Evolutionary conservation across 2,329 filamentous ascomycete species (phyloP), one percentile per base, ranked within the genome.

Genomic region (Colletotrichum costaricense): DNA sequence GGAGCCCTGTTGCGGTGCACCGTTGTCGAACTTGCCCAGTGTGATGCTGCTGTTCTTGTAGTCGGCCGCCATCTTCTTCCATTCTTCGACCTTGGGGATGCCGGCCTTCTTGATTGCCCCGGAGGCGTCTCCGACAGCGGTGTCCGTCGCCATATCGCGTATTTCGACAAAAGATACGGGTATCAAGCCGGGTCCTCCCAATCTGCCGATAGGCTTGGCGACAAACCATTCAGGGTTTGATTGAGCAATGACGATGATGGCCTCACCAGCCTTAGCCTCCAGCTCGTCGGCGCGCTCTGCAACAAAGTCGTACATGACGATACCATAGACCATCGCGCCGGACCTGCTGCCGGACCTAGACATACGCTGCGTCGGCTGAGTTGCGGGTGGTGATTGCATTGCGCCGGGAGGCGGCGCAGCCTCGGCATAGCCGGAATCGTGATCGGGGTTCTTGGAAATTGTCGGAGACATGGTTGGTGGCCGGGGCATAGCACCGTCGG

Each of bases 21-120:
- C 87, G 72, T 85, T 87, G 78, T 96, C 94, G 77, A 97, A 96
- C 83, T 96, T 97, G 77, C 97, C 97, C 55, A 99, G 86, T 0
- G 95, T 96, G 80, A 99, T 98, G 84, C 97, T 98, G 82, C 95
- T 98, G 82, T 98, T 98, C 87, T 99, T 99, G 85, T 99, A 99
- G 76, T 98, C 96, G 69, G 96, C 96, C 0, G 97, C 95, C 95
- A 98, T 98, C 85, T 97, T 97, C 87, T 99, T 99, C 97, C 97
- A 99, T 79, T 99, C 97, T 81, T 99, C 97, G 4, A 99, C 97
- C 79, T 93, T 93, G 14, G 97, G 97, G 8, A 99, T 95, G 24
- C 96, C 95, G 2, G 97, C 97, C 77, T 93, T 92, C 78, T 91
- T 91, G 69, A 99, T 94, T 1, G 97, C 96, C 35, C 95, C 95